Conservation (phyloP, 129 eudicot species). For the Sambucus nigra region DNA sequence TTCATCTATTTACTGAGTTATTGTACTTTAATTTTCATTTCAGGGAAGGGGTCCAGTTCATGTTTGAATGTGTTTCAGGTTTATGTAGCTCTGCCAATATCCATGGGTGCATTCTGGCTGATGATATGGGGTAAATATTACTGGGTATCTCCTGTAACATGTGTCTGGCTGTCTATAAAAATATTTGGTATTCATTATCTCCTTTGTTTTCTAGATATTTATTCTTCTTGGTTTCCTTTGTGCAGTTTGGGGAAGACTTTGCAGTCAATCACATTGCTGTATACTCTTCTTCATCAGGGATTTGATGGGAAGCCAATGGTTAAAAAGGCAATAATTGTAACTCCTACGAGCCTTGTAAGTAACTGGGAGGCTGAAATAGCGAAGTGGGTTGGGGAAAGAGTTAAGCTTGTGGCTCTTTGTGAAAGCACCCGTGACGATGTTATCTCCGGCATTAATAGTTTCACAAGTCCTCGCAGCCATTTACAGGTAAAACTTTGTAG, state of each 20-base stretch:
- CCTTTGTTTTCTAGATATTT: constrained; percentile 4
- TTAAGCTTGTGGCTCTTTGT: constrained; percentile 88
- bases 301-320: constrained; percentile 94
- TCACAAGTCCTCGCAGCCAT: constrained; percentile 44
- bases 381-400: constrained; percentile 95
- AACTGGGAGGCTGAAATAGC: constrained; percentile 98
- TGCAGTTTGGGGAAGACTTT: constrained; percentile 93
- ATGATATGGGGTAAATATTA: constrained; percentile 91
- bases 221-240: background rate
- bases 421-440: constrained; percentile 94
- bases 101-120: constrained; percentile 94
- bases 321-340: constrained; percentile 85
- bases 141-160: constrained; percentile 1
- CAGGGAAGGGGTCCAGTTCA: constrained; percentile 99
- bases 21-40: constrained; percentile 16
- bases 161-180: constrained; percentile 4
- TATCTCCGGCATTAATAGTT: constrained; percentile 68
- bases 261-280: constrained; percentile 88
- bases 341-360: constrained; percentile 97
- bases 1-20: constrained; percentile 13
- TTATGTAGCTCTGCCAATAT: constrained; percentile 42
- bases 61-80: constrained; percentile 97
- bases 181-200: constrained; percentile 10
- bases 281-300: constrained; percentile 93
- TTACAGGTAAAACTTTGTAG: constrained; percentile 48